These are phyloP conservation scores for Epichloe brachyelytri DNA, from an alignment of 2,329 filamentous ascomycete species.

Conservation along the genomic window DNA sequence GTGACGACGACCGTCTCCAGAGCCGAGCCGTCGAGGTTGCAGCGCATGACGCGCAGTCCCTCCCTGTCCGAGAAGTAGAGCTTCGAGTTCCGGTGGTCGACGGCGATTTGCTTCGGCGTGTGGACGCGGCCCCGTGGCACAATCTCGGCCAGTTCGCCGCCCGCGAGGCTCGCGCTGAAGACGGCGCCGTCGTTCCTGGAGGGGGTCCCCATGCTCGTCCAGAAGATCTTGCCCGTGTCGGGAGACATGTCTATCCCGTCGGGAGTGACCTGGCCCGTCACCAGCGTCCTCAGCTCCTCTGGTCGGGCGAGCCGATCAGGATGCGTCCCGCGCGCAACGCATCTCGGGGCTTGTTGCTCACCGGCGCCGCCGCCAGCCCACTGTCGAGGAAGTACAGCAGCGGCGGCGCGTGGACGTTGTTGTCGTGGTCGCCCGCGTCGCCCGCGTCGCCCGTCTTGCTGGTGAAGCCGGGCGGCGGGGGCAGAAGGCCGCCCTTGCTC, in stretches of 20 bases:
- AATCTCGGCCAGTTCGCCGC: conserved; percentile 29
- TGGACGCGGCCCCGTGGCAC: conserved; percentile 30
- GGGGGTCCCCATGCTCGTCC: conserved; percentile 35
- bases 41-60: conserved; percentile 26
- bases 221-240: conserved; percentile 27
- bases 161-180: conserved; percentile 34
- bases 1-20: conserved; percentile 28
- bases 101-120: conserved; percentile 34
- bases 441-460: not conserved
- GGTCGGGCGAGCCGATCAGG: conserved; percentile 9
- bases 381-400: conserved; percentile 17
- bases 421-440: not conserved
- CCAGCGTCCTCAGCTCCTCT: conserved; percentile 8
- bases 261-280: conserved; percentile 20
- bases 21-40: conserved; percentile 25
- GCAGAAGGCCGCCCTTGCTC: conserved; percentile 26
- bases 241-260: conserved; percentile 30
- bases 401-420: conserved; percentile 2
- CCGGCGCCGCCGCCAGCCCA: conserved; percentile 10
- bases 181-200: conserved; percentile 28
- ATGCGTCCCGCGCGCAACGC: conserved; percentile 7
- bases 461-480: conserved; percentile 15
- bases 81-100: conserved; percentile 17
- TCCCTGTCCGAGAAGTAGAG: conserved; percentile 33
- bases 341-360: not conserved